phyloP scores from a whole-genome alignment of 202 grass and related monocot genomes.

The Setaria italica region DNA sequence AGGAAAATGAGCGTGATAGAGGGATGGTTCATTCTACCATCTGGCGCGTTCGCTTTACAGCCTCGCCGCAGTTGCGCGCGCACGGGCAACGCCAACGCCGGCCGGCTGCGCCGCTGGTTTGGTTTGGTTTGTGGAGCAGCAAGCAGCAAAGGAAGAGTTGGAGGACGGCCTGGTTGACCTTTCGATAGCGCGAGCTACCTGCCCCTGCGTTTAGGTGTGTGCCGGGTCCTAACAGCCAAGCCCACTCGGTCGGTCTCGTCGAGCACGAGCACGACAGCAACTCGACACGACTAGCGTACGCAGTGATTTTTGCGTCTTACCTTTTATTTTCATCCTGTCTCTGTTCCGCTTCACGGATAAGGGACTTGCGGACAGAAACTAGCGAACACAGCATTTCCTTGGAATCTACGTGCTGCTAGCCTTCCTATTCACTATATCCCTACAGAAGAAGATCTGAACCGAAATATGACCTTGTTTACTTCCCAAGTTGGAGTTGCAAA shows the following conservation, averaged over 20 bases:
- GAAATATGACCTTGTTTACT: not conserved
- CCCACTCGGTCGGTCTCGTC: not conserved
- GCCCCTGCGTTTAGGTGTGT: not conserved
- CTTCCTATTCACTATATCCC: not conserved
- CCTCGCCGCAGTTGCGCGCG: not conserved
- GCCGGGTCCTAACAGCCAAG: not conserved
- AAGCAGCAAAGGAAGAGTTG: no score
- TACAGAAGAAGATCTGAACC: not conserved
- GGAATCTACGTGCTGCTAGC: not conserved
- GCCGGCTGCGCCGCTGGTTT: no score
- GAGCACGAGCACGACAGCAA: not conserved
- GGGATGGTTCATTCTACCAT: no score
- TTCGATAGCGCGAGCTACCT: no score
- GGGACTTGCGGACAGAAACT: not conserved
- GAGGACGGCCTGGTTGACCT: no score
- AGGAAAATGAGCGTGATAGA: no score
- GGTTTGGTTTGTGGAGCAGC: no score
- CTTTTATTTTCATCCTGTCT: not conserved
- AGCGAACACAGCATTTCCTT: not conserved
- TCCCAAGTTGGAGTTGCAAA: no score
- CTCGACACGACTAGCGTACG: not conserved
- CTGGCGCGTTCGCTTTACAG: constrained; percentile 49
- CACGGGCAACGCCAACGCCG: not conserved
- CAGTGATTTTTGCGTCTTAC: no score
- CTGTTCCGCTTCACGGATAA: not conserved